Percentiles rank a stretch among this genome's conserved stretches.
Evolutionary conservation across 2,329 filamentous ascomycete genomes (phyloP).

Genomic region (Calonectria ilicicola): DNA sequence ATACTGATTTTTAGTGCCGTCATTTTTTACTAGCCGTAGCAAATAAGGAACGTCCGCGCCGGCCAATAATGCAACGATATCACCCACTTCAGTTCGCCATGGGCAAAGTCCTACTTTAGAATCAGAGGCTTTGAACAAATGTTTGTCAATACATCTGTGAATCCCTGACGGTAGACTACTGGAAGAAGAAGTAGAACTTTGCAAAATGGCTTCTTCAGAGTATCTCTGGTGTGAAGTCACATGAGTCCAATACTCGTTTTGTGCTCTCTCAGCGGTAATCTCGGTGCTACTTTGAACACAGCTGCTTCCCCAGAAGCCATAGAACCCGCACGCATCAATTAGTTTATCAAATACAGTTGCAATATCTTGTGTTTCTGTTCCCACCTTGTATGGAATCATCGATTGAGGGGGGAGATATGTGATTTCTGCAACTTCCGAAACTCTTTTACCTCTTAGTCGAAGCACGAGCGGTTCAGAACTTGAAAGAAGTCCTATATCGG

Average conservation of each 20-base stretch:
- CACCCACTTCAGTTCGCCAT: constrained; percentile 26
- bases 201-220: background rate
- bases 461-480: background rate
- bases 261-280: background rate
- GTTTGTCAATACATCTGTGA: constrained; percentile 15
- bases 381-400: constrained; percentile 18
- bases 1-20: background rate
- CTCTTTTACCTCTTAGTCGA: background rate
- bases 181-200: background rate
- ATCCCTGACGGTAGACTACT: background rate
- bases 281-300: background rate
- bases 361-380: background rate
- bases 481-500: constrained; percentile 12
- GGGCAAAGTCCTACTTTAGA: constrained; percentile 27
- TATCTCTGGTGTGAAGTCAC: constrained; percentile 27
- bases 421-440: constrained; percentile 15
- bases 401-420: constrained; percentile 23
- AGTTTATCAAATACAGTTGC: constrained; percentile 20
- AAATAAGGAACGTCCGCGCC: constrained; percentile 32
- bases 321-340: constrained; percentile 27
- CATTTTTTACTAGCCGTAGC: background rate
- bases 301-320: constrained; percentile 22
- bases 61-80: constrained; percentile 20
- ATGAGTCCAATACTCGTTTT: constrained; percentile 25
- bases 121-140: constrained; percentile 26